Evolutionary conservation across 345 rosid genomes (phyloP).

Genomic region (Brassica carinata): DNA sequence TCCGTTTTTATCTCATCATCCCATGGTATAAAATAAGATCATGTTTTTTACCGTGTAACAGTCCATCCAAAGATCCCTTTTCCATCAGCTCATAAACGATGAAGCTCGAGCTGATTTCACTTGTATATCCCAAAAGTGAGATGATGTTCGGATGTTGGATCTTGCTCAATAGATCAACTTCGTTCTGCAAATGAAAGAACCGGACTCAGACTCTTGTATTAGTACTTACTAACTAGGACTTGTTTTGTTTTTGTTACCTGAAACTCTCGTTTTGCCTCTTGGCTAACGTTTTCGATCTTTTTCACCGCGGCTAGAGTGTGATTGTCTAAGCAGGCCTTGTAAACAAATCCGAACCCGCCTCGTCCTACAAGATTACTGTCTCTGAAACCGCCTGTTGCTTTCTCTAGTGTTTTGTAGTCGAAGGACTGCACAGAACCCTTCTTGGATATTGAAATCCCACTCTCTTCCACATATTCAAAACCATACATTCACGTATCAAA

Average conservation of each 20-base stretch:
- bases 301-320: conserved; percentile 69
- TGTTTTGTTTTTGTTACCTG: conserved; percentile 52
- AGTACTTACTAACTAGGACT: neutral
- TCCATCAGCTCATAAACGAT: conserved; percentile 91
- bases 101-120: conserved; percentile 54
- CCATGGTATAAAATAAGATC: conserved; percentile 1
- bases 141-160: conserved; percentile 77
- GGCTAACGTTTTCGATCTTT: conserved; percentile 63
- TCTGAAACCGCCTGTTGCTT: conserved; percentile 67
- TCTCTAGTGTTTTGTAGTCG: conserved; percentile 70
- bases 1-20: conserved; percentile 14
- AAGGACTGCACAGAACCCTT: conserved; percentile 47
- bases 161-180: conserved; percentile 73
- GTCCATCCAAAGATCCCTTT: conserved; percentile 82
- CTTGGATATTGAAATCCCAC: conserved; percentile 38
- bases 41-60: conserved; percentile 66
- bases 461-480: conserved; percentile 45
- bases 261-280: conserved; percentile 76
- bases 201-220: neutral
- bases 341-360: conserved; percentile 92
- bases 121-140: conserved; percentile 72
- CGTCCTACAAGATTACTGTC: conserved; percentile 66
- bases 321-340: conserved; percentile 66
- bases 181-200: conserved; percentile 56
- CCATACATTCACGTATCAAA: conserved; percentile 26